These are phyloP conservation scores for Cronartium quercuum DNA, from an alignment of 1,284 basidiomycete genomes.

Conservation along the genomic window DNA sequence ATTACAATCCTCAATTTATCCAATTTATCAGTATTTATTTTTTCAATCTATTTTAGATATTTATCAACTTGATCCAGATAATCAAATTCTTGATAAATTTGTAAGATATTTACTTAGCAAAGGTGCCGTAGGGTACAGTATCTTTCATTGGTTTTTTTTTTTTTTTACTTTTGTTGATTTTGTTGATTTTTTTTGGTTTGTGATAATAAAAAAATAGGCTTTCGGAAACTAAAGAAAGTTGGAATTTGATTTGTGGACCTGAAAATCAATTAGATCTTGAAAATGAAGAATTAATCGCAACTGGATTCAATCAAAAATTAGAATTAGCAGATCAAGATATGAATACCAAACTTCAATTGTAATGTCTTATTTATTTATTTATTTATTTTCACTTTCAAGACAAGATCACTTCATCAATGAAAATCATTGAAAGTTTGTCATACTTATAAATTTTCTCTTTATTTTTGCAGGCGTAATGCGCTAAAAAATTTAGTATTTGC, in stretches of 20 bases:
- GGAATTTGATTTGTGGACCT: slow-evolving; percentile 7
- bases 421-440: background rate
- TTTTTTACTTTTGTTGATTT: background rate
- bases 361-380: background rate
- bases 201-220: background rate
- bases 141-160: background rate
- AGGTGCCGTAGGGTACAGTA: slow-evolving; percentile 28
- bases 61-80: background rate
- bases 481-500: slow-evolving; percentile 3
- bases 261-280: slow-evolving; percentile 6
- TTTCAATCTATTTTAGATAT: slow-evolving; percentile 15
- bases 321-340: background rate
- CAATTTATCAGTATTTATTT: slow-evolving; percentile 2
- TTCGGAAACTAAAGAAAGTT: slow-evolving; percentile 14
- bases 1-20: slow-evolving; percentile 5
- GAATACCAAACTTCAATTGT: slow-evolving; percentile 16
- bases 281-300: slow-evolving; percentile 25
- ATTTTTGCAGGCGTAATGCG: slow-evolving; percentile 9
- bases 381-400: background rate
- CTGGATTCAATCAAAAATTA: background rate
- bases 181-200: background rate
- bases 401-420: background rate
- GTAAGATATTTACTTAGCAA: slow-evolving; percentile 6
- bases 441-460: background rate
- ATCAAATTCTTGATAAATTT: background rate